Conservation (phyloP, 2,329 filamentous ascomycete genomes). For the Mariannaea elegans region DNA sequence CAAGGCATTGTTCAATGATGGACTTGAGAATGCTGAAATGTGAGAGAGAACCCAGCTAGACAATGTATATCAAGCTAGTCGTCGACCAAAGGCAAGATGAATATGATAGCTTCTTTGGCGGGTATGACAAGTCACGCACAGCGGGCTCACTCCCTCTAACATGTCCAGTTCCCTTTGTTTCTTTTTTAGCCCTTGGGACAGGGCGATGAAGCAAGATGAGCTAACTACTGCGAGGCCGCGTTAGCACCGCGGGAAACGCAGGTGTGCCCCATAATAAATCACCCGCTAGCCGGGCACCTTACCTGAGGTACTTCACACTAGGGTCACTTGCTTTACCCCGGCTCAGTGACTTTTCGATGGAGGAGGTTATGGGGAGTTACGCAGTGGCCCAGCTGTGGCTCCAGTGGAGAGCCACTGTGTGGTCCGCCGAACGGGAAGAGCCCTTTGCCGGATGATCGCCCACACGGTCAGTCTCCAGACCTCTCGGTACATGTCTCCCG, state of each 20-base stretch:
- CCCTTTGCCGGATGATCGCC: background rate
- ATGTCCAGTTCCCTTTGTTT: no score
- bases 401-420: constrained; percentile 4
- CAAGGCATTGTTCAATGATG: background rate
- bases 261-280: background rate
- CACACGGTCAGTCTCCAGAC: background rate
- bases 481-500: constrained; percentile 15
- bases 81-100: no score
- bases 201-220: background rate
- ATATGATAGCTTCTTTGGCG: no score
- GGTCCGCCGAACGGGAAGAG: constrained; percentile 19
- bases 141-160: no score
- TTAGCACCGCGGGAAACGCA: constrained; percentile 20
- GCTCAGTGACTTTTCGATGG: no score
- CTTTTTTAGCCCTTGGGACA: no score
- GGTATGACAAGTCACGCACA: no score
- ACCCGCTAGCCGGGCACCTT: constrained; percentile 4
- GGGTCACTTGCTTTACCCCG: constrained; percentile 19
- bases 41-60: no score
- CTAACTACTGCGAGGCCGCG: constrained; percentile 6
- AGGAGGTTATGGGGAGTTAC: no score
- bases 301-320: constrained; percentile 3
- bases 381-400: background rate
- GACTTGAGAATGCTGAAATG: background rate
- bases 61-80: no score